phyloP scores from a whole-genome alignment of 495 filamentous ascomycete species.

The Talaromyces nanjingensis region DNA sequence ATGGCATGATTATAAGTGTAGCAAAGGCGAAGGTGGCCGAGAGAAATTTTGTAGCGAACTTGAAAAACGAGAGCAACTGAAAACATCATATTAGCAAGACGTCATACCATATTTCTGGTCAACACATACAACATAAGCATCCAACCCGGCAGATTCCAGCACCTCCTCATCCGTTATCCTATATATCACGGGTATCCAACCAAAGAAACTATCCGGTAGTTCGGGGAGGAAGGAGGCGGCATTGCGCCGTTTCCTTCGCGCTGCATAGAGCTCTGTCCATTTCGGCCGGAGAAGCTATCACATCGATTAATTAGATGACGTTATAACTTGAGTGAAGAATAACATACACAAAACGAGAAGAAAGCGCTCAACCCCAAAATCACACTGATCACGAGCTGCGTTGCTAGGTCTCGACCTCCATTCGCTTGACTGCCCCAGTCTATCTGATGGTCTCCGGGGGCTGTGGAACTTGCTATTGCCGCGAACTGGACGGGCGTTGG shows the following conservation, averaged over 20 bases:
- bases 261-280: slow-evolving; percentile 91
- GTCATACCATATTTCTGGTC: neutral
- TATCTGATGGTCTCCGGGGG: neutral
- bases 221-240: slow-evolving; percentile 70
- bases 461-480: neutral
- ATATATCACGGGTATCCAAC: slow-evolving; percentile 92
- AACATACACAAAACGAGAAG: slow-evolving; percentile 52
- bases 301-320: neutral
- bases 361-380: slow-evolving; percentile 53
- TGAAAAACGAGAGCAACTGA: slow-evolving; percentile 89
- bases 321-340: neutral
- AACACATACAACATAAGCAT: slow-evolving; percentile 80
- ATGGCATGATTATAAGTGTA: slow-evolving; percentile 70
- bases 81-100: neutral
- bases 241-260: slow-evolving; percentile 64
- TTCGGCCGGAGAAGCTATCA: slow-evolving; percentile 69
- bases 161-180: slow-evolving; percentile 83
- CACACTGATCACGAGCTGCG: slow-evolving; percentile 53
- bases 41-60: slow-evolving; percentile 83
- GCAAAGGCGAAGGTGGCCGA: slow-evolving; percentile 72
- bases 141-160: slow-evolving; percentile 81
- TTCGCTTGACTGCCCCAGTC: slow-evolving; percentile 29
- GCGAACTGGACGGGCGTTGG: neutral
- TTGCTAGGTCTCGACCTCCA: slow-evolving; percentile 46
- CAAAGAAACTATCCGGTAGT: slow-evolving; percentile 80